Conservation (phyloP, 1,139 yeast genomes). For the Wickerhamomyces sp. region DNA sequence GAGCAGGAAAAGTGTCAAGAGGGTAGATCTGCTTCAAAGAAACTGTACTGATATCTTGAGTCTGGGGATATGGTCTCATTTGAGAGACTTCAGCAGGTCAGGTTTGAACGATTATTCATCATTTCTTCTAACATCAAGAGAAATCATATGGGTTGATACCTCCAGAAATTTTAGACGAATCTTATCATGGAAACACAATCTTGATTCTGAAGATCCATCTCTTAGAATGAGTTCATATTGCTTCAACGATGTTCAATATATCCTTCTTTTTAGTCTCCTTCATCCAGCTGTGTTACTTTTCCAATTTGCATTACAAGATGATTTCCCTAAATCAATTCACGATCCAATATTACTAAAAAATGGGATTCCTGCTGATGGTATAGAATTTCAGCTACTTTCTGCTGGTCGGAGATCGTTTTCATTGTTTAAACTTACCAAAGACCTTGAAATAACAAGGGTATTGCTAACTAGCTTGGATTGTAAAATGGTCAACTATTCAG, state of each 20-base stretch:
- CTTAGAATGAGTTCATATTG: constrained; percentile 35
- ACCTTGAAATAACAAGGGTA: constrained; percentile 10
- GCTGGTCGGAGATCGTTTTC: background rate
- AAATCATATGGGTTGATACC: constrained; percentile 46
- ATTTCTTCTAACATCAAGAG: constrained; percentile 57
- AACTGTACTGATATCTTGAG: constrained; percentile 36
- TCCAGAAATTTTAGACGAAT: constrained; percentile 33
- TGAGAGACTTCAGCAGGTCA: constrained; percentile 41
- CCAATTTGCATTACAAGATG: constrained; percentile 39
- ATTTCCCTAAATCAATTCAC: constrained; percentile 35
- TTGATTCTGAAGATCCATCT: constrained; percentile 54
- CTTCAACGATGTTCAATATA: constrained; percentile 27
- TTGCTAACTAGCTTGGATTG: constrained; percentile 1
- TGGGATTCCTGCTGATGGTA: background rate
- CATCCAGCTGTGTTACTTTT: constrained; percentile 39
- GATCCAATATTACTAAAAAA: constrained; percentile 36
- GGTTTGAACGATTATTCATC: constrained; percentile 24
- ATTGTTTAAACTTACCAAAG: constrained; percentile 12
- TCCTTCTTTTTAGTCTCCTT: constrained; percentile 39
- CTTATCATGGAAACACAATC: constrained; percentile 67
- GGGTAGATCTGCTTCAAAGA: constrained; percentile 27
- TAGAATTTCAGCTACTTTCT: constrained; percentile 6
- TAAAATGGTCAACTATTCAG: background rate
- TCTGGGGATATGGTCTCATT: constrained; percentile 53
- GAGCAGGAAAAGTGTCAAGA: constrained; percentile 42